Base-by-base conservation (phyloP, 768 basidiomycete genomes). In the Tricholoma hemisulphureum region DNA sequence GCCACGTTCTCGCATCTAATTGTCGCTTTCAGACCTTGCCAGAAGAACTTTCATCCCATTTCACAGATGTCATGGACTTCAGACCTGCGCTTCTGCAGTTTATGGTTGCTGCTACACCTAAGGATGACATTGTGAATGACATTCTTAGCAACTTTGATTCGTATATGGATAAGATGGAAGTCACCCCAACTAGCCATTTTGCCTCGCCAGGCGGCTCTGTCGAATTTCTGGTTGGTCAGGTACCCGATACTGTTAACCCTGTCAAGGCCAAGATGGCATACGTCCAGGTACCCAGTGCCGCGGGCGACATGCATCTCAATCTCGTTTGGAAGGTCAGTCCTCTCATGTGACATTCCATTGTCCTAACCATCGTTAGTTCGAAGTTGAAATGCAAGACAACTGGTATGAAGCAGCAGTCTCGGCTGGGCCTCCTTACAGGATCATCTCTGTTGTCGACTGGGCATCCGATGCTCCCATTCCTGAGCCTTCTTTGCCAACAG, bases 331-430 rank as follows among this genome's bases (percentile, higher is more conserved):
- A 86, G 80, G 85, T 85, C n/a, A n/a, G n/a, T 32, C 16, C 76
- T 66, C 43, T 7, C 4, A n/a, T n/a, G 32, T 9, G 0, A 21
- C 28, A 20, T 32, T 39, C 24, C 13, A 52, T 14, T 16, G 35
- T 16, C 5, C 4, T 28, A 41, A 54, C 21, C 24, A 32, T 55
- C 37, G 20, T 58, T 56, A 89, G 86, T 89, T 95, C 65, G 93
- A 95, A 68, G 89, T 96, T 45, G 90, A 94, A 80, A 93, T 96
- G 89, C 68, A 87, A 67, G 87, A 97, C 74, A 98, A 95, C 73
- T 96, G 93, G 93, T 98, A 98, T 65, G 94, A 98, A 71, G 84
- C 93, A 3, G 82, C 91, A 20, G 87, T 99, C 39, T 87, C 90
- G 10, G 86, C 84, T 1, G 69, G 75, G 26, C 71, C 80, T n/a